These are phyloP conservation scores for Leonotis leonurus DNA, from an alignment of 257 asterid genomes.

Conservation along the genomic window DNA sequence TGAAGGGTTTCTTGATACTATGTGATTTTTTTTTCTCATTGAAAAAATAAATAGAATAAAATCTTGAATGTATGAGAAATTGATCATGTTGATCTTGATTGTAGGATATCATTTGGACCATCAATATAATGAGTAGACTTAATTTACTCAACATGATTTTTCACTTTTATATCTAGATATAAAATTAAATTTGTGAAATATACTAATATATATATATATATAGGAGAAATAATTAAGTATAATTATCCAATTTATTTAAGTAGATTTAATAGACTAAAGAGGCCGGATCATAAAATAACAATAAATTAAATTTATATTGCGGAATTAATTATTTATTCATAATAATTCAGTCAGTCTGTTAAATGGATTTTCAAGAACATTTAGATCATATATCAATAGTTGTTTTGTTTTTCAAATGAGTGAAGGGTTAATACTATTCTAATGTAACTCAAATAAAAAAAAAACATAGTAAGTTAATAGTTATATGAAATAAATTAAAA, in stretches of 20 bases:
- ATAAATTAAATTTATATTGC: background rate
- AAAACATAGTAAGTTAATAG: too few species aligned
- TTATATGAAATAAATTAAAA: background rate
- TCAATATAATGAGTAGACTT: constrained; percentile 11
- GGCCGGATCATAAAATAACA: too few species aligned
- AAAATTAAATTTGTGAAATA: background rate
- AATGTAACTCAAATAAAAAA: background rate
- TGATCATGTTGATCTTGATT: constrained; percentile 1
- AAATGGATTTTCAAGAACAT: background rate
- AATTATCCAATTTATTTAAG: too few species aligned
- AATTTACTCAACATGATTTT: constrained; percentile 4
- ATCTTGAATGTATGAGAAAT: background rate
- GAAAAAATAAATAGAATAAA: background rate
- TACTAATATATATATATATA: background rate
- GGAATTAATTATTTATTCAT: background rate
- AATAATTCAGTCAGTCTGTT: background rate
- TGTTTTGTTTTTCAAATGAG: background rate
- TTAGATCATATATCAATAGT: background rate
- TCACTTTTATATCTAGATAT: background rate
- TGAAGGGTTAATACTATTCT: background rate
- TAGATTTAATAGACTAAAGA: too few species aligned
- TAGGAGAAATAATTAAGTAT: background rate
- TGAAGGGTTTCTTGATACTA: background rate
- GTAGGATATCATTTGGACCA: background rate
- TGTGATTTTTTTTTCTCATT: background rate